Evolutionary conservation across 2,329 filamentous ascomycete species (phyloP).

Genomic region (Parastagonospora avenae): DNA sequence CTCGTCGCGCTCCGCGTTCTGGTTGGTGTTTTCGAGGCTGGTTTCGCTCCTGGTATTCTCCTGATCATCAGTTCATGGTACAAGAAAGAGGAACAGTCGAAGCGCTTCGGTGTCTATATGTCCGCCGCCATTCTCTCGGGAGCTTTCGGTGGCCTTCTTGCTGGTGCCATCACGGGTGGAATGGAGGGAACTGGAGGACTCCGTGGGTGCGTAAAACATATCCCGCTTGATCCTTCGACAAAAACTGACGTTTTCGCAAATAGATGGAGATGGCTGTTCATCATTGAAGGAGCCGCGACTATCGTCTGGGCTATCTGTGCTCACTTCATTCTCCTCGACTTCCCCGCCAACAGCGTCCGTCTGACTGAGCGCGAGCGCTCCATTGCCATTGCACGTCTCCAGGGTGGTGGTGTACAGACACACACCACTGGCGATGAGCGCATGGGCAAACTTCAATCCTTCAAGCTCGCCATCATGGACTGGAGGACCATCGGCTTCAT

Average conservation of each 20-base stretch:
- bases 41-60: conserved; percentile 61
- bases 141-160: conserved; percentile 60
- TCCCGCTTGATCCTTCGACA: too few relatives aligned
- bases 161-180: conserved; percentile 55
- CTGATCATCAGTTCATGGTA: conserved; percentile 65
- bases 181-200: conserved; percentile 54
- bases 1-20: conserved; percentile 60
- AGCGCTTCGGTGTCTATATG: conserved; percentile 63
- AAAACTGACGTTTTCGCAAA: too few relatives aligned
- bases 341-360: conserved; percentile 53
- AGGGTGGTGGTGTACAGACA: conserved; percentile 50
- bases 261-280: conserved; percentile 62
- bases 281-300: conserved; percentile 51
- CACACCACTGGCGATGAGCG: conserved; percentile 35
- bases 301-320: conserved; percentile 52
- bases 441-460: conserved; percentile 47
- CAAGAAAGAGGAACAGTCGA: conserved; percentile 61
- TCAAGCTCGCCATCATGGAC: conserved; percentile 49
- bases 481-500: conserved; percentile 57
- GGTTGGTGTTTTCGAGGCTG: conserved; percentile 61
- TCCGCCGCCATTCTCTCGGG: conserved; percentile 62
- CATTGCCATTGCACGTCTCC: conserved; percentile 53
- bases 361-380: conserved; percentile 50
- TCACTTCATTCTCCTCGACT: conserved; percentile 56
- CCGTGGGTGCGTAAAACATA: too few relatives aligned